Evolutionary conservation across 2,329 filamentous ascomycete species (phyloP), one percentile per base, ranked within the genome.

Genomic region (Fusarium anguioides): DNA sequence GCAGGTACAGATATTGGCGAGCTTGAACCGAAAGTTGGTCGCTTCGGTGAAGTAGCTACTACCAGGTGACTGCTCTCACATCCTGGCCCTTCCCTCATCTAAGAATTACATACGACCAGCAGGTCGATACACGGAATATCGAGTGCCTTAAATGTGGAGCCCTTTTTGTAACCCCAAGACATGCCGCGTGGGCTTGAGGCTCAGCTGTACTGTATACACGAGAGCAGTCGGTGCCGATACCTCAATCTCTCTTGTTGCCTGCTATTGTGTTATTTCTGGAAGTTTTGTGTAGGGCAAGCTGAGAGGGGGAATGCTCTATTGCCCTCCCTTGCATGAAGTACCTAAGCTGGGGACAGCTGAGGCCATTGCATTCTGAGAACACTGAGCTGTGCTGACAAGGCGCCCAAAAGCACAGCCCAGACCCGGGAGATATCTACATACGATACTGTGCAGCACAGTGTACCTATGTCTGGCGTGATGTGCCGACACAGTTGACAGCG

Each of bases 161-260:
- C 17, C 40, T 37, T 51, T 26, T 24, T 46, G 18, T 27, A 37
- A 29, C 26, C 23, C 36, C 45, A 29, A 51, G 31, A 42, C 40
- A 56, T 61, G 49, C 55, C 40, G 37, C 55, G 48, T 52, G 8
- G 50, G 45, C 40, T 61, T 61, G 61, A 61, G 62, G 48, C 60
- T 65, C 46, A 55, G 62, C 18, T 46, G 10, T n/a, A n/a, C n/a
- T n/a, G n/a, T n/a, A n/a, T 51, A 24, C 36, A 17, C 40, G 10
- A 31, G 11, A 29, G 18, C 31, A 46, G 12, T 26, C 18, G 6
- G 10, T 8, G n/a, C n/a, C n/a, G n/a, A n/a, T n/a, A n/a, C n/a
- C n/a, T n/a, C n/a, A n/a, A n/a, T n/a, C n/a, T n/a, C 18, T 65
- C 37, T 40, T 23, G 17, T 50, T 47, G 46, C 17, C 23, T 40